phyloP scores from a whole-genome alignment of 106 monocot species.

The Amphibolis antarctica region DNA sequence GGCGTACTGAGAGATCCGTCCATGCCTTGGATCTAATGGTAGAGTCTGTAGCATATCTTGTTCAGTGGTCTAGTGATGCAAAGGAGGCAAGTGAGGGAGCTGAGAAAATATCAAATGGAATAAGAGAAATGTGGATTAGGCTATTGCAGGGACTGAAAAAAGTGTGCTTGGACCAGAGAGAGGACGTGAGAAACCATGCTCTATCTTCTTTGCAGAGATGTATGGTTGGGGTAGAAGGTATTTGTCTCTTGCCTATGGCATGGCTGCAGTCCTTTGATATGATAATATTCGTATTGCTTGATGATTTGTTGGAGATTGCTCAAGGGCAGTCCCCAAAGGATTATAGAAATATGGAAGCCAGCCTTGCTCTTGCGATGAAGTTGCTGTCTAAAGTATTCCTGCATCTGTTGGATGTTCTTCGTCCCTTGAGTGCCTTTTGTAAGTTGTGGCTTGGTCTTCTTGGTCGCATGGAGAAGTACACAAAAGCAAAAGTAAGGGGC shows the following conservation, averaged over 20 bases:
- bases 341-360: conserved; percentile 19
- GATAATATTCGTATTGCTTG: conserved; percentile 13
- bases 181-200: conserved; percentile 16
- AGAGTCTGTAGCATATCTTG: conserved; percentile 12
- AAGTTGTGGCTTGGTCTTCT: conserved; percentile 15
- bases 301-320: conserved; percentile 15
- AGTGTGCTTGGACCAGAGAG: conserved; percentile 19
- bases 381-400: conserved; percentile 21
- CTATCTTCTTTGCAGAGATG: conserved; percentile 17
- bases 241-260: conserved; percentile 5
- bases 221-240: conserved; percentile 12
- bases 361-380: conserved; percentile 14
- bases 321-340: conserved; percentile 12
- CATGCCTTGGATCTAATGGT: conserved; percentile 20
- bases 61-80: conserved; percentile 10
- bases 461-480: conserved; percentile 20
- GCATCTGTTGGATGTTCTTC: conserved; percentile 8
- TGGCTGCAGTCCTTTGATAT: conserved; percentile 16
- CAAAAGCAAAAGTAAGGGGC: conserved; percentile 14
- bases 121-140: conserved; percentile 16
- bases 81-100: conserved; percentile 9
- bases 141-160: conserved; percentile 19
- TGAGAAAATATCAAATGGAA: conserved; percentile 8
- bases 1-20: conserved; percentile 14
- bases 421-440: conserved; percentile 8